These are phyloP conservation scores for Beta lomatogona DNA, from an alignment of 179 eudicot genomes.

Conservation along the genomic window DNA sequence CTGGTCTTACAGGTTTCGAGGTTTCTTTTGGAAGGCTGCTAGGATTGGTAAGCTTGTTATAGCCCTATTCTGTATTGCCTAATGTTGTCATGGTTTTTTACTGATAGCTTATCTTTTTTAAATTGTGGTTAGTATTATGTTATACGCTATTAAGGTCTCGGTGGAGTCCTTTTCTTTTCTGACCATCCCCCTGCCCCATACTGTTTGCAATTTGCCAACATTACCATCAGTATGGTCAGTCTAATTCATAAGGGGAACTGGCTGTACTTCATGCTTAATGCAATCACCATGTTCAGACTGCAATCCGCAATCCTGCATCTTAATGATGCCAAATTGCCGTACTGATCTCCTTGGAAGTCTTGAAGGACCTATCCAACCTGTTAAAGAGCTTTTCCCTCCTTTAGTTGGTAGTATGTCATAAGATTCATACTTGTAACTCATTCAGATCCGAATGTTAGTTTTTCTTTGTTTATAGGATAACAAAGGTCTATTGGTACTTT, in stretches of 20 bases:
- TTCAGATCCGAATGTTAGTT: background rate
- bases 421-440: background rate
- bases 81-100: background rate
- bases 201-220: background rate
- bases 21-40: slow-evolving; percentile 91
- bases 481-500: background rate
- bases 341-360: background rate
- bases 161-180: background rate
- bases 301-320: background rate
- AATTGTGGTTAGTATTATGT: background rate
- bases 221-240: background rate
- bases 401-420: background rate
- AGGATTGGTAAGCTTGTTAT: slow-evolving; percentile 53
- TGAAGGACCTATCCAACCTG: background rate
- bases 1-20: slow-evolving; percentile 58
- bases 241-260: background rate
- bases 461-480: background rate
- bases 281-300: background rate
- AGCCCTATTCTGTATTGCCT: background rate
- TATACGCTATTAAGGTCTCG: background rate
- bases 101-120: background rate
- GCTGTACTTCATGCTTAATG: background rate
- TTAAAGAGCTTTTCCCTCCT: no score
- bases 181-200: background rate
- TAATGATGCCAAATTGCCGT: background rate